Evolutionary conservation across 371 early-diverging fungal genomes (phyloP).

Genomic region (Circinella umbellata): DNA sequence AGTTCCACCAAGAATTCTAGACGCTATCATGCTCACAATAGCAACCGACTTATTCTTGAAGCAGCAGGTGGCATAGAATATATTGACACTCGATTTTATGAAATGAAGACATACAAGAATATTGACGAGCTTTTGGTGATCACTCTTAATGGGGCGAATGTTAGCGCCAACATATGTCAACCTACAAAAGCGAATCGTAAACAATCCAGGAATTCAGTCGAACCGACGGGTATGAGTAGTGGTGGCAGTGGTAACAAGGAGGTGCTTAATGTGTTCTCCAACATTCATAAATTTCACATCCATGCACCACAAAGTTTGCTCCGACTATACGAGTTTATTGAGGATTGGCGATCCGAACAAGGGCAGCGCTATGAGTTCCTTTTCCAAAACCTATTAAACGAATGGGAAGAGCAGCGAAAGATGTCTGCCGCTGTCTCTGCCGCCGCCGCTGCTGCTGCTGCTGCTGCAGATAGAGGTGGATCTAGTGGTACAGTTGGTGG

Average conservation of each 20-base stretch:
- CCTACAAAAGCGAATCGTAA: constrained; percentile 21
- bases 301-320: constrained; percentile 75
- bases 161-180: constrained; percentile 49
- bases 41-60: constrained; percentile 47
- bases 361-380: constrained; percentile 75
- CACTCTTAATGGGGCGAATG: constrained; percentile 37
- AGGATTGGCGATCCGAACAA: constrained; percentile 83
- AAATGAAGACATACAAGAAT: constrained; percentile 21
- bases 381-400: constrained; percentile 72
- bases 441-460: not conserved
- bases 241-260: constrained; percentile 31
- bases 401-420: constrained; percentile 67
- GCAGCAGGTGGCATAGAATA: constrained; percentile 46
- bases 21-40: constrained; percentile 19
- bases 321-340: constrained; percentile 79
- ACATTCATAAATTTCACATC: constrained; percentile 60
- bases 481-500: too few relatives aligned
- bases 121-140: constrained; percentile 35
- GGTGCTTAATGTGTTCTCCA: constrained; percentile 61
- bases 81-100: constrained; percentile 41
- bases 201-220: constrained; percentile 23
- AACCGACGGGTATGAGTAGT: constrained; percentile 9
- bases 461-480: not conserved
- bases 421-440: constrained; percentile 15
- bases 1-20: constrained; percentile 45